Conservation (phyloP, 2,329 filamentous ascomycete genomes). For the Ophiobolus disseminans region DNA sequence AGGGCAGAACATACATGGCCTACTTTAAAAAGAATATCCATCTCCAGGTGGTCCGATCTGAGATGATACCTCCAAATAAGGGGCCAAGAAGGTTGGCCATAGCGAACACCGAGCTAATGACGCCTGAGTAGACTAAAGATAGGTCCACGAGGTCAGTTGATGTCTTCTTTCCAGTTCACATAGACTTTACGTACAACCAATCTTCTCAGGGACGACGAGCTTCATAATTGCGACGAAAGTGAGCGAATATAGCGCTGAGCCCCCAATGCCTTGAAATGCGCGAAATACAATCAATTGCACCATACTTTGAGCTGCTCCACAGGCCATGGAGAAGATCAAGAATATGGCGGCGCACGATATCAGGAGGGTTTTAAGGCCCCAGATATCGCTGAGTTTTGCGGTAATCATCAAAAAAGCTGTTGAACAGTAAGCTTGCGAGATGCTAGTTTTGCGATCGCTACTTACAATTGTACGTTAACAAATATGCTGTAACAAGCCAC, state of each 20-base stretch:
- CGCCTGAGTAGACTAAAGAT: conserved; percentile 47
- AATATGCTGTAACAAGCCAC: conserved; percentile 44
- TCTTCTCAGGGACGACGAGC: conserved; percentile 36
- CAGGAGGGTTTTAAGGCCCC: conserved; percentile 32
- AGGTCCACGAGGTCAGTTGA: too few relatives aligned
- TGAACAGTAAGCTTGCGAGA: background rate
- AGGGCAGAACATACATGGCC: background rate
- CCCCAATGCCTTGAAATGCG: conserved; percentile 55
- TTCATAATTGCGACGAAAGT: conserved; percentile 45
- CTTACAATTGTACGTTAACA: conserved; percentile 41
- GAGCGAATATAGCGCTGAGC: conserved; percentile 57
- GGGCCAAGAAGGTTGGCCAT: conserved; percentile 54
- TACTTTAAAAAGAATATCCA: conserved; percentile 60
- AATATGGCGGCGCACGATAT: conserved; percentile 34
- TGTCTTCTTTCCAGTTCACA: too few relatives aligned
- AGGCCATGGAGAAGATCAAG: conserved; percentile 42
- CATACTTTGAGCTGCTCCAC: conserved; percentile 39
- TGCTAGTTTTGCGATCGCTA: background rate
- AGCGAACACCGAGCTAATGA: conserved; percentile 49
- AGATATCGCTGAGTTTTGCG: conserved; percentile 43
- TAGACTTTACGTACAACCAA: too few relatives aligned
- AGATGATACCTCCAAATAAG: conserved; percentile 55
- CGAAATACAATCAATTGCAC: conserved; percentile 47
- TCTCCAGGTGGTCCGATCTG: conserved; percentile 51
- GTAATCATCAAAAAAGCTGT: conserved; percentile 44